Evolutionary conservation across 176 grass and related monocot genomes (phyloP).

Genomic region (Eragrostis curvula): DNA sequence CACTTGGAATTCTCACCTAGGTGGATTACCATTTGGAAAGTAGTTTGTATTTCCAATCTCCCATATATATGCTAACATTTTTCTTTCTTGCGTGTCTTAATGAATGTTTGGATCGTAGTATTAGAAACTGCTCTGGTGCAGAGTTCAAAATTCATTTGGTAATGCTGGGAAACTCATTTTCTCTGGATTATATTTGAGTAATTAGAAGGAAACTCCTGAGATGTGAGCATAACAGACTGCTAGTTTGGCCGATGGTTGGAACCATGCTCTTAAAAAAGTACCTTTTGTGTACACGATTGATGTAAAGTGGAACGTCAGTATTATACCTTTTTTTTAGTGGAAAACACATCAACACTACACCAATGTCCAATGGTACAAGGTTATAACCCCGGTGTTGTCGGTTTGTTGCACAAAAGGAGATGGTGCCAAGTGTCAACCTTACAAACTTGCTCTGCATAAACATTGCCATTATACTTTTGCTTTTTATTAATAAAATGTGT

Average conservation of each 20-base stretch:
- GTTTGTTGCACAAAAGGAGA: neutral
- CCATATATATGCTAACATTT: neutral
- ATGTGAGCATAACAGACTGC: conserved; percentile 14
- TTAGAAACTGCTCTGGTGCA: neutral
- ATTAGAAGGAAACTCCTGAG: neutral
- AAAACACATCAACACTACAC: neutral
- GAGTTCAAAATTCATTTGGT: neutral
- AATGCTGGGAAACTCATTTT: conserved; percentile 14
- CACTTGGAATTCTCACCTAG: neutral
- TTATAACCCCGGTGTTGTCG: neutral
- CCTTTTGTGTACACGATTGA: conserved; percentile 17
- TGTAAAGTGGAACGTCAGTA: conserved; percentile 3
- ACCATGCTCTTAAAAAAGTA: neutral
- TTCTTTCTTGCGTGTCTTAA: neutral
- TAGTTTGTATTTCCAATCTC: neutral
- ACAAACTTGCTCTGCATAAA: neutral
- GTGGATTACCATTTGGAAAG: neutral
- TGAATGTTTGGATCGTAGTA: neutral
- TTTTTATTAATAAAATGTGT: neutral
- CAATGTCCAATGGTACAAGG: conserved; percentile 2
- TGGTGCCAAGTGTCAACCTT: neutral
- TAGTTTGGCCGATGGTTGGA: neutral
- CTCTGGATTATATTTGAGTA: neutral
- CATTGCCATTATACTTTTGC: neutral
- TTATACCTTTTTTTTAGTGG: neutral